These are phyloP conservation scores for Solanum habrochaites DNA, from an alignment of 257 asterid genomes.

Conservation along the genomic window DNA sequence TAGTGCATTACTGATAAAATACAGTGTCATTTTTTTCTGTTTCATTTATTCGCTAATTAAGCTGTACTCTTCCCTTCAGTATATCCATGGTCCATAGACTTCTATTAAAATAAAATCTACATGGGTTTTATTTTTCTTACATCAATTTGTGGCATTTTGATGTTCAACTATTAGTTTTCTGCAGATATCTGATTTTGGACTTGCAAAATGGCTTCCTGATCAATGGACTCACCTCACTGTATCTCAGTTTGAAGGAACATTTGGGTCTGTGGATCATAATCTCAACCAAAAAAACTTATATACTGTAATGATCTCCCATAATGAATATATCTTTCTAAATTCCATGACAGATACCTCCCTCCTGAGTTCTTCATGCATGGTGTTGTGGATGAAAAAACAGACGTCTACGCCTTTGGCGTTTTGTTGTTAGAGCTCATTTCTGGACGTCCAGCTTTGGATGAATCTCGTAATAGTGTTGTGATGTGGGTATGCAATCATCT, in stretches of 20 bases:
- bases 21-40: neutral
- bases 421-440: conserved; percentile 62
- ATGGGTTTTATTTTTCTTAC: neutral
- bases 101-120: too few species aligned
- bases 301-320: neutral
- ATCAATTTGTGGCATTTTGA: neutral
- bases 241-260: conserved; percentile 90
- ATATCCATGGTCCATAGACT: neutral
- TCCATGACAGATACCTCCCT: conserved; percentile 70
- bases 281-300: neutral
- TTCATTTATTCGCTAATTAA: neutral
- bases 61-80: neutral
- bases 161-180: conserved; percentile 8
- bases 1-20: neutral
- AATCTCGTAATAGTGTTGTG: conserved; percentile 64
- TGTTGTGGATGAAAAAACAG: conserved; percentile 86
- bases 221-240: conserved; percentile 88
- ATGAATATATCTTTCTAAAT: neutral
- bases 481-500: conserved; percentile 72
- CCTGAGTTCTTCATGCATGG: conserved; percentile 96
- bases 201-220: conserved; percentile 98
- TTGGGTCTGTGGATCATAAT: conserved; percentile 40
- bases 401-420: conserved; percentile 89
- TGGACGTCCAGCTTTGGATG: conserved; percentile 89
- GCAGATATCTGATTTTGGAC: conserved; percentile 96